These are phyloP conservation scores for Mariannaea elegans DNA, from an alignment of 2,329 filamentous ascomycete genomes.

Conservation along the genomic window DNA sequence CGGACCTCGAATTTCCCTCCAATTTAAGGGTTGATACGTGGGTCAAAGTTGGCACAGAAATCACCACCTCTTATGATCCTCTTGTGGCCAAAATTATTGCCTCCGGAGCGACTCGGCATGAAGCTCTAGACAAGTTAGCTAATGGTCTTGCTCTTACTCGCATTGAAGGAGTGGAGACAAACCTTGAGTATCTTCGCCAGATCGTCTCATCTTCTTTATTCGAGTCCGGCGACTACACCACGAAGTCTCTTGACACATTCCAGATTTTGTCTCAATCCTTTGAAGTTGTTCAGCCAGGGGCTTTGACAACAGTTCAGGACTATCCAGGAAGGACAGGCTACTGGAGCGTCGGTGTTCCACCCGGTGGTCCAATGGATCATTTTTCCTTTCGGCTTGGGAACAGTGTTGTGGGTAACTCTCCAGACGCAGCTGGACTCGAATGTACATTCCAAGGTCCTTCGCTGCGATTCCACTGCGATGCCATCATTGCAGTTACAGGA, in stretches of 20 bases:
- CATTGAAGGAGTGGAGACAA: slow-evolving; percentile 46
- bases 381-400: slow-evolving; percentile 48
- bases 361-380: slow-evolving; percentile 53
- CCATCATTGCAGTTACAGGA: slow-evolving; percentile 46
- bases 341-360: slow-evolving; percentile 51
- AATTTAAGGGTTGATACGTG: slow-evolving; percentile 70
- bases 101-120: slow-evolving; percentile 64
- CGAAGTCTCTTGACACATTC: slow-evolving; percentile 47
- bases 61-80: slow-evolving; percentile 79
- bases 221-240: slow-evolving; percentile 41
- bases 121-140: slow-evolving; percentile 70
- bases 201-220: slow-evolving; percentile 43
- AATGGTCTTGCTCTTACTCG: slow-evolving; percentile 63
- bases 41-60: slow-evolving; percentile 73
- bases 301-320: slow-evolving; percentile 51
- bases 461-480: slow-evolving; percentile 45
- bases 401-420: slow-evolving; percentile 44
- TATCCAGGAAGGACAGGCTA: slow-evolving; percentile 49
- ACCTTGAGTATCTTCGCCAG: slow-evolving; percentile 45
- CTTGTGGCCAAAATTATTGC: slow-evolving; percentile 82
- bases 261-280: slow-evolving; percentile 39
- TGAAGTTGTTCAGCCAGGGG: slow-evolving; percentile 48
- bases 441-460: slow-evolving; percentile 46
- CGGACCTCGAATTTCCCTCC: slow-evolving; percentile 64
- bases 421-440: slow-evolving; percentile 45